Evolutionary conservation across 257 asterid genomes (phyloP).

Genomic region (Solanum virginianum): DNA sequence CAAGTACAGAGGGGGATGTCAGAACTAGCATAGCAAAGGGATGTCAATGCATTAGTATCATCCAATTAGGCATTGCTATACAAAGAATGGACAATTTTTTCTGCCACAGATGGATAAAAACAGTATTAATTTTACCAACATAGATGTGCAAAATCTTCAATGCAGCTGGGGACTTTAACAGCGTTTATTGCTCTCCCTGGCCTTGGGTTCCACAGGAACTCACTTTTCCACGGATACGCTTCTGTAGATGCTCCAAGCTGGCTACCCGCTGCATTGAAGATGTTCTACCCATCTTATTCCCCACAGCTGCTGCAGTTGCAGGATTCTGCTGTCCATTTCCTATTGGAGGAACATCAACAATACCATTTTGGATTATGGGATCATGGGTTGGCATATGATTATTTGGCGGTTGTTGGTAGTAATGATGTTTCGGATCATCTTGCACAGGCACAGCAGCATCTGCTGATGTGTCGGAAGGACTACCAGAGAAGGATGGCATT

Average conservation of each 20-base stretch:
- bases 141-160: background rate
- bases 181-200: slow-evolving; percentile 6
- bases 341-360: slow-evolving; percentile 21
- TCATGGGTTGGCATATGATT: slow-evolving; percentile 23
- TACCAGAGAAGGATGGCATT: slow-evolving; percentile 43
- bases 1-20: background rate
- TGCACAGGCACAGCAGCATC: slow-evolving; percentile 65
- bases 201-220: slow-evolving; percentile 26
- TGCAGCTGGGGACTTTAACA: background rate
- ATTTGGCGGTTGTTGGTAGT: slow-evolving; percentile 30
- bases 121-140: background rate
- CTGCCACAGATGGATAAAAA: background rate
- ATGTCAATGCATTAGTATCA: background rate
- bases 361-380: slow-evolving; percentile 29
- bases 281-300: slow-evolving; percentile 40
- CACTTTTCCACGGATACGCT: slow-evolving; percentile 58
- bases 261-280: slow-evolving; percentile 79
- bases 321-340: slow-evolving; percentile 23
- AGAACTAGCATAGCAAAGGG: background rate
- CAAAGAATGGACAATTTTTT: background rate
- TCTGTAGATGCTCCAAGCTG: slow-evolving; percentile 90
- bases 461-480: slow-evolving; percentile 54
- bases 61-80: background rate
- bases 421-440: slow-evolving; percentile 40
- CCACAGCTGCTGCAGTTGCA: slow-evolving; percentile 14